Evolutionary conservation across 805 yeast species (phyloP).

Genomic region (Candida nitratophila): DNA sequence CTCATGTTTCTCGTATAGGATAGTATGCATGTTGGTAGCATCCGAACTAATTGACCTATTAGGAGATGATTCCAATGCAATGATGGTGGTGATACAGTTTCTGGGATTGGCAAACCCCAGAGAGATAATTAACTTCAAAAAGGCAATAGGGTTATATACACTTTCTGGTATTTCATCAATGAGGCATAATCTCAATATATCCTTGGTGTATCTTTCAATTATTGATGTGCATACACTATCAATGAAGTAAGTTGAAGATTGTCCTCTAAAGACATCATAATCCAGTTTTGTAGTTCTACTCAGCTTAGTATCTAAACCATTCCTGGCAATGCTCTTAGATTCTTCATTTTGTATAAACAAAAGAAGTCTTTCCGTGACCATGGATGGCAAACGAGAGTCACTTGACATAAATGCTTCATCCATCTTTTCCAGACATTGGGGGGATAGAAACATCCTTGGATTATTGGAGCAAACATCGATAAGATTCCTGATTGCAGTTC

Average conservation of each 20-base stretch:
- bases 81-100: slow-evolving; percentile 56
- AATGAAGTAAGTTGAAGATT: slow-evolving; percentile 37
- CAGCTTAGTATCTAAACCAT: slow-evolving; percentile 31
- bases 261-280: slow-evolving; percentile 48
- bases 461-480: slow-evolving; percentile 53
- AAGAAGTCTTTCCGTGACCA: slow-evolving; percentile 49
- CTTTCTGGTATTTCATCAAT: slow-evolving; percentile 32
- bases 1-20: slow-evolving; percentile 59
- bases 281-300: slow-evolving; percentile 33
- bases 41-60: slow-evolving; percentile 33
- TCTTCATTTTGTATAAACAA: slow-evolving; percentile 57
- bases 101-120: slow-evolving; percentile 76
- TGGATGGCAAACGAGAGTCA: slow-evolving; percentile 37
- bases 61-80: slow-evolving; percentile 59
- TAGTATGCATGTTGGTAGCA: slow-evolving; percentile 47
- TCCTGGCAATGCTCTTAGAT: slow-evolving; percentile 30
- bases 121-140: slow-evolving; percentile 47
- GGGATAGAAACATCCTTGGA: slow-evolving; percentile 59
- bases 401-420: slow-evolving; percentile 39
- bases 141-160: slow-evolving; percentile 46
- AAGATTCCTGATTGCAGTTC: slow-evolving; percentile 50
- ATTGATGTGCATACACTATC: slow-evolving; percentile 74
- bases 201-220: slow-evolving; percentile 51
- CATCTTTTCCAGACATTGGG: slow-evolving; percentile 42
- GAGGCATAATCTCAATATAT: slow-evolving; percentile 43